Conservation (phyloP, 495 filamentous ascomycete species). For the Penicillium cosmopolitanum region DNA sequence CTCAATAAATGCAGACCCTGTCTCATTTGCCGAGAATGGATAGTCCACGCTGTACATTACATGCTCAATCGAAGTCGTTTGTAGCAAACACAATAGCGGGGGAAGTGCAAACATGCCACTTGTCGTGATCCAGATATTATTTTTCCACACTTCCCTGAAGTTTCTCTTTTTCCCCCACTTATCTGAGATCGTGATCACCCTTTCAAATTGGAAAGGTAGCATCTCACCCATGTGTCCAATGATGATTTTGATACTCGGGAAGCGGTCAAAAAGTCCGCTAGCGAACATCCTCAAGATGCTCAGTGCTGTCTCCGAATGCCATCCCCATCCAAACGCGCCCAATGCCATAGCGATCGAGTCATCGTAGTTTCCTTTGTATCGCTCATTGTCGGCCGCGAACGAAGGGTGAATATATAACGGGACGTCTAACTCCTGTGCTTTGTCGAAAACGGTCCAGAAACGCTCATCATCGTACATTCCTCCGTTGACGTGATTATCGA, state of each 20-base stretch:
- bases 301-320: neutral
- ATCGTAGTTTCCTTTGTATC: neutral
- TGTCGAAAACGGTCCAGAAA: neutral
- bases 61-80: too few species aligned
- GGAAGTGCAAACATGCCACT: too few species aligned
- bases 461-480: neutral
- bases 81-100: too few species aligned
- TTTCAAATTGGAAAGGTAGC: neutral
- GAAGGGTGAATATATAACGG: neutral
- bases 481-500: neutral
- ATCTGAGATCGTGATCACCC: too few species aligned
- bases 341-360: neutral
- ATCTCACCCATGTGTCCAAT: too few species aligned
- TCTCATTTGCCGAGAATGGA: neutral
- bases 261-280: neutral
- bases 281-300: conserved; percentile 1
- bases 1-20: neutral
- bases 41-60: too few species aligned
- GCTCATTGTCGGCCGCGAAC: neutral
- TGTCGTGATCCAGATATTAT: too few species aligned
- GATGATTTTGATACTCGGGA: neutral
- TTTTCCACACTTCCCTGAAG: too few species aligned
- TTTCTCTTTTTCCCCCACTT: too few species aligned
- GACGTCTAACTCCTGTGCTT: conserved; percentile 1
- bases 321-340: neutral